Evolutionary conservation across 257 asterid genomes (phyloP).

Genomic region (Nicotiana undulata): DNA sequence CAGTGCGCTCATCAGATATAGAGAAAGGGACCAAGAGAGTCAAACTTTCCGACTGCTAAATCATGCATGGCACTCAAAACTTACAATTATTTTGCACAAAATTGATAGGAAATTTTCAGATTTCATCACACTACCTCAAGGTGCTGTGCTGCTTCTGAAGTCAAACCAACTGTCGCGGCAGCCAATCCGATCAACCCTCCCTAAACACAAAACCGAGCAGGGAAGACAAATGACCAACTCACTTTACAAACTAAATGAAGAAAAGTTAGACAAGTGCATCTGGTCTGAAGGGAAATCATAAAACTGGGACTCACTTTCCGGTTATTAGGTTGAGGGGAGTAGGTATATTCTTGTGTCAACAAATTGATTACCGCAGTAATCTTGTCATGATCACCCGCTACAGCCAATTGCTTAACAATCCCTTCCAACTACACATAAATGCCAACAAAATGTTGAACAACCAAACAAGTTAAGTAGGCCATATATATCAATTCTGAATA

Average conservation of each 20-base stretch:
- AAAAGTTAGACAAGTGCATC: no score
- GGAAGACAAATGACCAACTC: not conserved
- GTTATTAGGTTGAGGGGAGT: conserved; percentile 84
- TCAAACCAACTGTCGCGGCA: conserved; percentile 92
- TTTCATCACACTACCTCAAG: conserved; percentile 51
- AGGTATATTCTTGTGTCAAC: conserved; percentile 66
- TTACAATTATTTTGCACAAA: not conserved
- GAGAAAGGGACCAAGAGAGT: no score
- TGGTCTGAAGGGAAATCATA: no score
- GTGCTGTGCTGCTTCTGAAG: conserved; percentile 83
- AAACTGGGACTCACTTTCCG: conserved; percentile 51
- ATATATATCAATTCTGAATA: no score
- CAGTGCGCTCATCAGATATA: not conserved
- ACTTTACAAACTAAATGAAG: not conserved
- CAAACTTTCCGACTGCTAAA: not conserved
- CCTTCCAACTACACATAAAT: conserved; percentile 66
- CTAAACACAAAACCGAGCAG: conserved; percentile 20
- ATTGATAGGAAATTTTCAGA: not conserved
- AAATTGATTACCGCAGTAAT: conserved; percentile 69
- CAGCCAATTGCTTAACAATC: conserved; percentile 77
- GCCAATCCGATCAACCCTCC: conserved; percentile 99
- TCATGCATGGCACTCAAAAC: not conserved
- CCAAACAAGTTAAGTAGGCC: no score
- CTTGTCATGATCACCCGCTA: conserved; percentile 72
- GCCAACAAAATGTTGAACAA: conserved; percentile 12